Percentiles rank a stretch among this genome's conserved stretches.
Evolutionary conservation across 305 asterid species (phyloP).

Genomic region (Plantago lanceolata): DNA sequence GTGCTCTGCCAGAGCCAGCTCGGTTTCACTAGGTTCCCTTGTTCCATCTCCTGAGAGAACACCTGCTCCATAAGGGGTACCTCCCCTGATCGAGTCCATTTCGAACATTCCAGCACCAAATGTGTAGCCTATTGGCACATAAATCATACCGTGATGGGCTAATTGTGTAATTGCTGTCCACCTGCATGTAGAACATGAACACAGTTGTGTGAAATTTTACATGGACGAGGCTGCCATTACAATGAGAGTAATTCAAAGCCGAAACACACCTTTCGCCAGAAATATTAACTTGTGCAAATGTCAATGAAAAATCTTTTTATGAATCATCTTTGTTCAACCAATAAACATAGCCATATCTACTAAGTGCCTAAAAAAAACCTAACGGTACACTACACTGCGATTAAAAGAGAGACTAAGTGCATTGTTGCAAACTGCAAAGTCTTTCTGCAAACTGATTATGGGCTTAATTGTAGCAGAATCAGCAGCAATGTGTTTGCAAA

Average conservation of each 20-base stretch:
- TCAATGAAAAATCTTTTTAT: too few species aligned
- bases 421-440: too few species aligned
- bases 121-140: conserved; percentile 67
- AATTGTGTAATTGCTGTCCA: conserved; percentile 66
- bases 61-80: conserved; percentile 74
- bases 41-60: conserved; percentile 68
- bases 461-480: neutral
- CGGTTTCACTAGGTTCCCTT: conserved; percentile 47
- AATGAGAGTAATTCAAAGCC: too few species aligned
- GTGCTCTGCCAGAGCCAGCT: conserved; percentile 59
- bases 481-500: neutral
- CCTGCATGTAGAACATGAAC: conserved; percentile 27
- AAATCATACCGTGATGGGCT: conserved; percentile 70
- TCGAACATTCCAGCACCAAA: conserved; percentile 64
- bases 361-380: too few species aligned
- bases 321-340: too few species aligned
- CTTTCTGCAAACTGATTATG: neutral
- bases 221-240: too few species aligned
- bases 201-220: neutral
- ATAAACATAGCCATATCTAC: too few species aligned
- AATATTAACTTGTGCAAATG: too few species aligned
- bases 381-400: too few species aligned
- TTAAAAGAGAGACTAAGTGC: too few species aligned
- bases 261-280: too few species aligned
- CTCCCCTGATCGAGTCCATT: conserved; percentile 44